Conservation (phyloP, 495 filamentous ascomycete genomes). For the Hyphodiscus hymeniophilus region DNA sequence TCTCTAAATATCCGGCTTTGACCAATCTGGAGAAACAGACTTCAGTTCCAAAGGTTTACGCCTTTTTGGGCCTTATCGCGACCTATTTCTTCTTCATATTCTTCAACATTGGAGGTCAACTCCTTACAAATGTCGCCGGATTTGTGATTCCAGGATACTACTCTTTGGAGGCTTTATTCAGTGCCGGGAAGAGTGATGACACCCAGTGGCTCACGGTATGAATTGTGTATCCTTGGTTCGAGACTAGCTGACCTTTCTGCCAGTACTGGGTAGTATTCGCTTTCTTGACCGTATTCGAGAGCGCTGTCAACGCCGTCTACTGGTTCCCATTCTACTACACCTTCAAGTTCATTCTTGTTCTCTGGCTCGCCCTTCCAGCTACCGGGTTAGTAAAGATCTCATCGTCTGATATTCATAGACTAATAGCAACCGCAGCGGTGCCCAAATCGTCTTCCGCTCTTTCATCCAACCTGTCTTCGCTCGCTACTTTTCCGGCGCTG, state of each 20-base stretch:
- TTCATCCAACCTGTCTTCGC: conserved; percentile 85
- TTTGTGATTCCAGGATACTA: conserved; percentile 95
- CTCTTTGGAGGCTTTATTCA: conserved; percentile 86
- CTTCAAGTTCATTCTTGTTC: conserved; percentile 94
- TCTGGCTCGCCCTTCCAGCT: conserved; percentile 95
- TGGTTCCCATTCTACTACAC: conserved; percentile 99
- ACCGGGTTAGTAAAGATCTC: conserved; percentile 59
- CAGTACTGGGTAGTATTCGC: conserved; percentile 98
- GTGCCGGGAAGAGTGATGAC: conserved; percentile 71
- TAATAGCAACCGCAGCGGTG: conserved; percentile 57
- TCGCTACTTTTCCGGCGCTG: conserved; percentile 71
- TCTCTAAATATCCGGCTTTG: conserved; percentile 90
- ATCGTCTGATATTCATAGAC: conserved; percentile 4
- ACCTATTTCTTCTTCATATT: conserved; percentile 98
- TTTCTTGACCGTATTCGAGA: conserved; percentile 72
- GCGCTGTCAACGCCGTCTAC: conserved; percentile 86
- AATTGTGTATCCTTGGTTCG: neutral
- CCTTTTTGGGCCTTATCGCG: conserved; percentile 71
- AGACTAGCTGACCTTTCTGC: conserved; percentile 21
- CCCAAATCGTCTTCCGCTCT: conserved; percentile 92
- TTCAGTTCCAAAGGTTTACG: conserved; percentile 91
- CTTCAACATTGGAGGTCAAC: conserved; percentile 97
- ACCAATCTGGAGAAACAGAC: conserved; percentile 97
- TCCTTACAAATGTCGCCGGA: conserved; percentile 93
- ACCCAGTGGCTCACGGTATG: conserved; percentile 72